These are phyloP conservation scores for Rhodotorula sp. DNA, from an alignment of 1,284 basidiomycete genomes.

Conservation along the genomic window DNA sequence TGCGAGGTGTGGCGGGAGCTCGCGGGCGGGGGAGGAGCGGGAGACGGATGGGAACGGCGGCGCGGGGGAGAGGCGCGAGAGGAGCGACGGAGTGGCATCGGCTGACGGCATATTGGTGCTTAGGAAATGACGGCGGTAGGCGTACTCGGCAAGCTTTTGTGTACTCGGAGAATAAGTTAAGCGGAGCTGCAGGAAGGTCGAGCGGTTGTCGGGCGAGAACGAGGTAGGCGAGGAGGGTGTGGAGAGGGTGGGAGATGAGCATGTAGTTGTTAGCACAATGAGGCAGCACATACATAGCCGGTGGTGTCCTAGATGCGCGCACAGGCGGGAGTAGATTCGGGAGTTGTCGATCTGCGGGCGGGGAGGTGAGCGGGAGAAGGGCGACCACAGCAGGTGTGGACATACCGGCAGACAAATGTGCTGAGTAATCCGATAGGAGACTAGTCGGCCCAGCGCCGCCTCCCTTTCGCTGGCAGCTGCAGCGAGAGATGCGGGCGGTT, in stretches of 20 bases:
- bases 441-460: no score
- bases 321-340: background rate
- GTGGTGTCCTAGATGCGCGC: no score
- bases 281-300: no score
- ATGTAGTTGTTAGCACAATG: no score
- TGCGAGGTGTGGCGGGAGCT: conserved; percentile 4
- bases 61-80: conserved; percentile 15
- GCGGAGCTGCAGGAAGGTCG: background rate
- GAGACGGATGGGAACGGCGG: background rate
- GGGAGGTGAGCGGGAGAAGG: background rate
- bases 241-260: background rate
- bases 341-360: background rate
- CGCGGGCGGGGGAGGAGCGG: background rate
- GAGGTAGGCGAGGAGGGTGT: no score
- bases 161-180: background rate
- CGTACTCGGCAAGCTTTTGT: background rate
- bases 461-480: background rate
- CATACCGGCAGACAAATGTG: background rate
- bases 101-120: conserved; percentile 3
- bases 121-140: no score
- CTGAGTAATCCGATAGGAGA: no score
- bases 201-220: background rate
- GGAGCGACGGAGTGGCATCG: conserved; percentile 9
- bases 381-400: background rate
- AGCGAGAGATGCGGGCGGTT: background rate